Base-by-base conservation (phyloP, 2,329 filamentous ascomycete genomes). In the Emergomyces orientalis region DNA sequence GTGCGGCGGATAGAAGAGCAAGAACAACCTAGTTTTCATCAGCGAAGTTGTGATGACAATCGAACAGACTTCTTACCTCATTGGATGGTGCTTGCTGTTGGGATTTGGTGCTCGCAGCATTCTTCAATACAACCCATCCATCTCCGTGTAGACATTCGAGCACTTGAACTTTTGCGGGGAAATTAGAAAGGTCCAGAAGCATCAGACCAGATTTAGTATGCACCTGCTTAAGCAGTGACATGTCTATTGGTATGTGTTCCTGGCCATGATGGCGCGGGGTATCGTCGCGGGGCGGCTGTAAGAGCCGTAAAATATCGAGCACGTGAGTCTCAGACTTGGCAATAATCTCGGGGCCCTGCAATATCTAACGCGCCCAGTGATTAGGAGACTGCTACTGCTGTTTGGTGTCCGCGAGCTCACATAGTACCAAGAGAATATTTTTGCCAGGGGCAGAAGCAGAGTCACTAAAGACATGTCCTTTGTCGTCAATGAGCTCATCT, bases 61-160 rank as follows among this genome's bases (percentile, higher is more conserved):
- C 39, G 54, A 25, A 39, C 54, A 56, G 32, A 39, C 19, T 39
- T 22, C 19, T 56, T 39, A 56, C 54, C 54, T 56, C 34, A 13
- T 56, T 56, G n/a, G 4, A 25, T 39, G 32, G 22, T 39, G 54
- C 54, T 25, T 56, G n/a, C 54, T 56, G 32, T 39, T 56, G n/a
- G 19, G 54, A 56, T 56, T 39, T 39, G 32, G 32, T 56, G n/a
- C 32, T 56, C 9, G n/a, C 34, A 56, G 32, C 34, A 56, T 56
- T 56, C 54, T 56, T 56, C 54, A 56, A 37, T 39, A 39, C 54
- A 39, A 56, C 54, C 32, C 54, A 56, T 56, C 32, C 54, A 56
- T 56, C 54, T 56, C 54, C 39, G 19, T 56, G 54, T 39, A 56
- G 32, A 39, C 54, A 56, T 39, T 56, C 27, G n/a, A 56, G 54